Evolutionary conservation across 2,329 filamentous ascomycete genomes (phyloP).

Genomic region (Didymella pinodella): DNA sequence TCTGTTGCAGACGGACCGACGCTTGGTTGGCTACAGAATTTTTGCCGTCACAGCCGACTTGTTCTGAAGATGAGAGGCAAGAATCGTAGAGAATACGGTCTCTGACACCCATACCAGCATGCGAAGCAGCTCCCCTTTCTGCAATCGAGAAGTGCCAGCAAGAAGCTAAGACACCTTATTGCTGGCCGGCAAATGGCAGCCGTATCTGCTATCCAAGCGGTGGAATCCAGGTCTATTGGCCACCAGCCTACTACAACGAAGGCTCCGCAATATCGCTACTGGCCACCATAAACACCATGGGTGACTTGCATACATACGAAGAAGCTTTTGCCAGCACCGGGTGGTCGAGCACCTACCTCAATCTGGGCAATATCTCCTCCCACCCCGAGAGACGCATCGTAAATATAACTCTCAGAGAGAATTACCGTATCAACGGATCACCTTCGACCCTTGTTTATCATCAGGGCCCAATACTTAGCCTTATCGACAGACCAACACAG

Average conservation of each 20-base stretch:
- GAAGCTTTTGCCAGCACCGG: not conserved
- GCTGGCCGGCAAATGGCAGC: conserved; percentile 31
- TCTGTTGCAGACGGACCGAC: too few relatives aligned
- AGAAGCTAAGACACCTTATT: conserved; percentile 24
- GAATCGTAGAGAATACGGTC: too few relatives aligned
- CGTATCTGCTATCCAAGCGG: conserved; percentile 22
- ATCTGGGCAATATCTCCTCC: conserved; percentile 11
- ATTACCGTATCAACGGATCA: not conserved
- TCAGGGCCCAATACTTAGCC: conserved; percentile 24
- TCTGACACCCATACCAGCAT: conserved; percentile 3
- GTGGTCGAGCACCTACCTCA: not conserved
- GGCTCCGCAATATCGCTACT: not conserved
- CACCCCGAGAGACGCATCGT: conserved; percentile 6
- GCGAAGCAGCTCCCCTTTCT: conserved; percentile 2
- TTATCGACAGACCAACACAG: not conserved
- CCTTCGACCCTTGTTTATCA: not conserved
- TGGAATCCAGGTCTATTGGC: conserved; percentile 23
- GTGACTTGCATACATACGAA: too few relatives aligned
- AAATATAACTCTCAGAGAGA: conserved; percentile 16
- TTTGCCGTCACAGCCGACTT: too few relatives aligned
- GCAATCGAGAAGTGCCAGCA: conserved; percentile 25
- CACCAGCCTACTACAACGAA: conserved; percentile 20
- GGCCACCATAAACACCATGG: too few relatives aligned
- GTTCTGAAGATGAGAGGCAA: too few relatives aligned
- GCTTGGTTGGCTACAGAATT: too few relatives aligned